Evolutionary conservation across 2,329 filamentous ascomycete genomes (phyloP), one percentile per base, ranked within the genome.

Genomic region (Geoglossum cookeanum): DNA sequence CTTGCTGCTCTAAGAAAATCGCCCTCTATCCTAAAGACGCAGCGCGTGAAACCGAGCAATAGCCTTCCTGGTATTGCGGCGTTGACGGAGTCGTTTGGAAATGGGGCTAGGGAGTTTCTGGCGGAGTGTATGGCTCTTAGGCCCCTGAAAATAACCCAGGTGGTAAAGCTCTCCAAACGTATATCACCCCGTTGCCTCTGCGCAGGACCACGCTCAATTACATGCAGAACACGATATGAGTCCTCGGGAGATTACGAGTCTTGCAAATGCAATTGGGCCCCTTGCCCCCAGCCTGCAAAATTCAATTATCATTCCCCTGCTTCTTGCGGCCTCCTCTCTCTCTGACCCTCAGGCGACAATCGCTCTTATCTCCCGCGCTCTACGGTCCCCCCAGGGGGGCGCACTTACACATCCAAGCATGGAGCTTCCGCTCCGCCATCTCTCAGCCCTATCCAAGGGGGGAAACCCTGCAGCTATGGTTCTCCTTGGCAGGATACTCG

Each of bases 391-490:
- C 2, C 48, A 55, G 11, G 35, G 39, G 32, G 58, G 56, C 2
- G 51, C 22, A 1, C 39, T 64, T 1, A 13, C 58, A 49, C 51
- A 60, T 0, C 58, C 17, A 32, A 22, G 33, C 7, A 60, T 61
- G 30, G 35, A 42, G 8, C 30, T 32, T 13, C 56, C 61, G 15
- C 58, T 66, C 8, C 44, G 60, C 42, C 58, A 56, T 13, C 58
- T 68, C 4, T 57, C 59, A 33, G 47, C 59, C 2, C 55, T 66
- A 15, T 64, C 65, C 13, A 63, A 64, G 3, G 59, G 62, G 5
- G 55, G 62, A 7, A 63, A 68, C 47, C 60, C 62, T 9, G 58
- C 63, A 57, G 65, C 66, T 8, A 64, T 67, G 63, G 58, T 60
- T 5, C 52, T 67, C 11, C 58, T 66, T 1, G 65, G 64, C 3